Evolutionary conservation across 2,329 filamentous ascomycete genomes (phyloP).

Genomic region (Cadophora sp.): DNA sequence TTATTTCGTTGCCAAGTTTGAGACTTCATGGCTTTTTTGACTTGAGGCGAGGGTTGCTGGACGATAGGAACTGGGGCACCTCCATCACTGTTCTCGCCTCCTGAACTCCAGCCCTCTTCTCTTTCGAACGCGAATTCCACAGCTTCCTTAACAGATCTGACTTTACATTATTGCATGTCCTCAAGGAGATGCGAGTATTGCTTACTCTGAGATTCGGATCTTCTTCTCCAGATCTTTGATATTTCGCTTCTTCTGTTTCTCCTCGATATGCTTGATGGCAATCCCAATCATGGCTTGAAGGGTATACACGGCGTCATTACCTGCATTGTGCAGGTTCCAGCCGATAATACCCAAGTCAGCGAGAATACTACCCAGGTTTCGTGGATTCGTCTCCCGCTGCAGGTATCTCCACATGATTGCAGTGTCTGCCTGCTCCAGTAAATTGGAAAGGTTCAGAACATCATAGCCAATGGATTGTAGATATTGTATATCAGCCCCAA

Average conservation of each 20-base stretch:
- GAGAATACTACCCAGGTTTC: slow-evolving; percentile 67
- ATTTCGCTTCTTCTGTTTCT: slow-evolving; percentile 27
- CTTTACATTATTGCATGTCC: slow-evolving; percentile 10
- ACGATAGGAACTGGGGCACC: slow-evolving; percentile 26
- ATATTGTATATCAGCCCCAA: slow-evolving; percentile 71
- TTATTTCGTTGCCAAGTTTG: slow-evolving; percentile 5
- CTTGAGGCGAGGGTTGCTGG: background rate
- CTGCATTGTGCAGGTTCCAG: slow-evolving; percentile 80
- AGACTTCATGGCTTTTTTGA: slow-evolving; percentile 14
- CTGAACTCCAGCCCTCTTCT: slow-evolving; percentile 39
- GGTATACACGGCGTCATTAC: slow-evolving; percentile 86
- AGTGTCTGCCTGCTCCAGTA: slow-evolving; percentile 76
- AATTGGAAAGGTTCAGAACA: slow-evolving; percentile 56
- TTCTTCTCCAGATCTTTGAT: slow-evolving; percentile 31
- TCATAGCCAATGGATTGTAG: slow-evolving; percentile 71
- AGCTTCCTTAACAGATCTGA: slow-evolving; percentile 29
- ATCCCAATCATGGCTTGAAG: slow-evolving; percentile 75
- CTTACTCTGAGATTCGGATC: slow-evolving; percentile 31
- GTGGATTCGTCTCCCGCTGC: slow-evolving; percentile 57
- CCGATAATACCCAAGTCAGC: slow-evolving; percentile 66
- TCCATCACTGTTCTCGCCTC: slow-evolving; percentile 38
- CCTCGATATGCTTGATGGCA: slow-evolving; percentile 48
- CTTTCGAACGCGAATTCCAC: slow-evolving; percentile 19
- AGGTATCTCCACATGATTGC: slow-evolving; percentile 71
- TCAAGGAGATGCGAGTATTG: background rate